Evolutionary conservation across 768 basidiomycete species (phyloP).

Genomic region (Collybiopsis confluens): DNA sequence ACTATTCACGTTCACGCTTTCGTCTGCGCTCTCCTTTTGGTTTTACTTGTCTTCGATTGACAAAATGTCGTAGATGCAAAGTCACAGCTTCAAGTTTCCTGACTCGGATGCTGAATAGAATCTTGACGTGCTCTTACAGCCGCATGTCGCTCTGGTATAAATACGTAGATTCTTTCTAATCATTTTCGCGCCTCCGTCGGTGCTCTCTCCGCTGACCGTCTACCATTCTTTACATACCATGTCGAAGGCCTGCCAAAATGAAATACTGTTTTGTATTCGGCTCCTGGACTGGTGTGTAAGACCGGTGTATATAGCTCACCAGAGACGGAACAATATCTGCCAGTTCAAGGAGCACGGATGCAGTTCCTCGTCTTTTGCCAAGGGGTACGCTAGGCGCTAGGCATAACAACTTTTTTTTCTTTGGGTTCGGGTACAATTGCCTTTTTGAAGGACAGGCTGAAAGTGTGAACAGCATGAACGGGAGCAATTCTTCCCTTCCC

Average conservation of each 20-base stretch:
- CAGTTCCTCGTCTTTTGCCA: neutral
- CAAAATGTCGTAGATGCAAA: constrained; percentile 51
- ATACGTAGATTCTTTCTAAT: too few species aligned
- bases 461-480: too few species aligned
- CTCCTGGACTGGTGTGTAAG: too few species aligned
- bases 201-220: too few species aligned
- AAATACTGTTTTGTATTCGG: neutral
- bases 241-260: too few species aligned
- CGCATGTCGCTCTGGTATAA: too few species aligned
- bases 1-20: neutral
- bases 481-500: neutral
- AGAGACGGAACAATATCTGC: too few species aligned
- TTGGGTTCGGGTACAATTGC: neutral
- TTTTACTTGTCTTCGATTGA: too few species aligned
- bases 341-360: neutral
- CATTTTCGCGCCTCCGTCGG: too few species aligned
- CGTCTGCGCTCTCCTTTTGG: too few species aligned
- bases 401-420: neutral
- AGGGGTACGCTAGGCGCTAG: neutral
- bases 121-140: neutral
- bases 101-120: constrained; percentile 25
- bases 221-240: too few species aligned
- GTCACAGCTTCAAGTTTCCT: constrained; percentile 85
- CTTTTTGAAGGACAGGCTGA: neutral
- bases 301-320: too few species aligned